Evolutionary conservation across 2,329 filamentous ascomycete genomes (phyloP).

Genomic region (Paecilomyces niveus): DNA sequence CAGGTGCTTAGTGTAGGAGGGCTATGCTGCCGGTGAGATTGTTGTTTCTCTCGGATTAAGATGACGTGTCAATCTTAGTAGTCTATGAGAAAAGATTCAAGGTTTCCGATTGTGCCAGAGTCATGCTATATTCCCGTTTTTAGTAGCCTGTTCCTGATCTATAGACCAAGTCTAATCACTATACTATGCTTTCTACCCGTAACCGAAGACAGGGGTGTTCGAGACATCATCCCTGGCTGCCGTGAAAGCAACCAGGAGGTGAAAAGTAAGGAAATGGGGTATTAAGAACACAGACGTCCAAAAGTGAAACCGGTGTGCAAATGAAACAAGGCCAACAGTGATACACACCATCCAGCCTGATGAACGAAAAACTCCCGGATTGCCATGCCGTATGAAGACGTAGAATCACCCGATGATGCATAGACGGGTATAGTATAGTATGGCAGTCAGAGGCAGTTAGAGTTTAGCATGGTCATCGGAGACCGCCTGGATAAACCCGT

Average conservation of each 20-base stretch:
- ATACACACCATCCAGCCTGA: not conserved
- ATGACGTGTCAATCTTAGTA: too few relatives aligned
- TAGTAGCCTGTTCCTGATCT: not conserved
- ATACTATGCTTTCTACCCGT: not conserved
- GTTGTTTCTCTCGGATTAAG: too few relatives aligned
- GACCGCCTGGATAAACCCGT: slow-evolving; percentile 1
- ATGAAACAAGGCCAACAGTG: not conserved
- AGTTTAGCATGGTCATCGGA: slow-evolving; percentile 10
- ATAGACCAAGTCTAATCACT: not conserved
- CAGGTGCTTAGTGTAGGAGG: too few relatives aligned
- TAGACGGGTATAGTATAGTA: not conserved
- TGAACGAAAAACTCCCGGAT: not conserved
- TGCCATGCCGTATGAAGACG: not conserved
- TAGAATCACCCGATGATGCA: not conserved
- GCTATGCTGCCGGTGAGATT: too few relatives aligned
- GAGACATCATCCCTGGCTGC: not conserved
- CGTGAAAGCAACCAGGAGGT: not conserved
- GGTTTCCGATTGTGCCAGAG: not conserved
- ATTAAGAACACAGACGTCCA: not conserved
- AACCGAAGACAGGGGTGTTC: not conserved
- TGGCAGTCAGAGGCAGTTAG: not conserved
- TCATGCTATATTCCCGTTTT: not conserved
- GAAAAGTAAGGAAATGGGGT: not conserved
- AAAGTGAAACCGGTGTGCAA: not conserved
- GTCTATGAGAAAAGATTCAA: not conserved